These are phyloP conservation scores for Aspergillus latus DNA, from an alignment of 2,329 filamentous ascomycete genomes.

Conservation along the genomic window DNA sequence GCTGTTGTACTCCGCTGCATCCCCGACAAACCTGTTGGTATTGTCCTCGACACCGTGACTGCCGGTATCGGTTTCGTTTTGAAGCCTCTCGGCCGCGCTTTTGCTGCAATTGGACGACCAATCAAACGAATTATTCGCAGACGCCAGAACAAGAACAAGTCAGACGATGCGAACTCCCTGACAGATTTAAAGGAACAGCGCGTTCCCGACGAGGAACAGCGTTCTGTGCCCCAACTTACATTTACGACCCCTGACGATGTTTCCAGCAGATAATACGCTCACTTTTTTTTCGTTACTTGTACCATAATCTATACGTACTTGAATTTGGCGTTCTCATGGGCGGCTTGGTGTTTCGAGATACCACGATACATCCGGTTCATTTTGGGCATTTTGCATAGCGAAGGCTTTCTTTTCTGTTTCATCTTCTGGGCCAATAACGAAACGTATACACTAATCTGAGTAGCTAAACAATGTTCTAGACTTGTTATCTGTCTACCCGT, in stretches of 20 bases:
- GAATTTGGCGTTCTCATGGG: neutral
- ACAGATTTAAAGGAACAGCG: neutral
- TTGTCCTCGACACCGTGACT: constrained; percentile 51
- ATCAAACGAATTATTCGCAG: constrained; percentile 25
- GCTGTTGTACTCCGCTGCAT: constrained; percentile 78
- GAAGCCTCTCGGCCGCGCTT: constrained; percentile 35
- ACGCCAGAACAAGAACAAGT: constrained; percentile 11
- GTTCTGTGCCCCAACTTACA: constrained; percentile 5
- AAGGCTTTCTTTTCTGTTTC: neutral
- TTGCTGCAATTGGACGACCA: constrained; percentile 29
- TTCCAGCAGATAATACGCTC: neutral
- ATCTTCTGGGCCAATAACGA: neutral
- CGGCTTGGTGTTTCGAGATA: neutral
- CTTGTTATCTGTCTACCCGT: too few species aligned
- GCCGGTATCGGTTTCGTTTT: constrained; percentile 56
- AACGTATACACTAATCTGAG: neutral
- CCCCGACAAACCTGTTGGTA: constrained; percentile 63
- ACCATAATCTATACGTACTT: neutral
- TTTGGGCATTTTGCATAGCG: neutral
- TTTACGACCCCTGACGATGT: constrained; percentile 10
- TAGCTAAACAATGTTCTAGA: neutral
- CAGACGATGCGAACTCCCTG: constrained; percentile 1
- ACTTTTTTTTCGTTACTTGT: neutral
- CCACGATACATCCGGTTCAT: neutral
- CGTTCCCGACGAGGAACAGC: constrained; percentile 9